Percentiles rank a stretch among this genome's conserved stretches.
Conservation (phyloP, 2,329 filamentous ascomycete genomes). For the Penicillium sp. region DNA sequence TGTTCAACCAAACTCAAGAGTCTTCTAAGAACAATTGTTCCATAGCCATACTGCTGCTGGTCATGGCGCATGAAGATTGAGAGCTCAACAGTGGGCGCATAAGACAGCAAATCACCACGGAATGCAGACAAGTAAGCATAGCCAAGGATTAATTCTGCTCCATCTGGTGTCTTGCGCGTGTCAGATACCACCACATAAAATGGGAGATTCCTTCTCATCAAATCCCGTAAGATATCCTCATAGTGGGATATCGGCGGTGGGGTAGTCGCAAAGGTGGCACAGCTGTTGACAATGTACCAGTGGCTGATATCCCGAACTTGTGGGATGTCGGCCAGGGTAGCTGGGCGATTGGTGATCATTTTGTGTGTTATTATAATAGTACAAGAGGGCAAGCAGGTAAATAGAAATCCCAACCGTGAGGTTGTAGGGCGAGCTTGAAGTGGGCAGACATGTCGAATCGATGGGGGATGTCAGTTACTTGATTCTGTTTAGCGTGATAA, state of each 20-base stretch:
- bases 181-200: constrained; percentile 39
- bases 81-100: constrained; percentile 43
- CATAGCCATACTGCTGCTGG: constrained; percentile 33
- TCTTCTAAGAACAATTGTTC: constrained; percentile 31
- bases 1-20: constrained; percentile 30
- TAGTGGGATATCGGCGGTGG: constrained; percentile 31
- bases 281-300: constrained; percentile 41
- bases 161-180: constrained; percentile 2
- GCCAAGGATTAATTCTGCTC: constrained; percentile 28
- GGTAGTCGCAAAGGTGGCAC: constrained; percentile 32
- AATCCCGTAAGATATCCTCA: constrained; percentile 27
- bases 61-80: constrained; percentile 41
- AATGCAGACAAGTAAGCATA: constrained; percentile 40
- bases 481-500: background rate
- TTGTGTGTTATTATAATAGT: background rate
- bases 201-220: constrained; percentile 31
- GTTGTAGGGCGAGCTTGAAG: background rate
- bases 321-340: constrained; percentile 33
- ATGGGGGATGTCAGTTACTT: background rate
- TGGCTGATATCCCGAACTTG: constrained; percentile 37
- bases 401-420: background rate
- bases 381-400: background rate
- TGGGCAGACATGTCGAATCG: background rate
- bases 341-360: constrained; percentile 31
- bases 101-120: constrained; percentile 36